phyloP scores from a whole-genome alignment of 1,284 basidiomycete species.

The Cutaneotrichosporon cutaneum region DNA sequence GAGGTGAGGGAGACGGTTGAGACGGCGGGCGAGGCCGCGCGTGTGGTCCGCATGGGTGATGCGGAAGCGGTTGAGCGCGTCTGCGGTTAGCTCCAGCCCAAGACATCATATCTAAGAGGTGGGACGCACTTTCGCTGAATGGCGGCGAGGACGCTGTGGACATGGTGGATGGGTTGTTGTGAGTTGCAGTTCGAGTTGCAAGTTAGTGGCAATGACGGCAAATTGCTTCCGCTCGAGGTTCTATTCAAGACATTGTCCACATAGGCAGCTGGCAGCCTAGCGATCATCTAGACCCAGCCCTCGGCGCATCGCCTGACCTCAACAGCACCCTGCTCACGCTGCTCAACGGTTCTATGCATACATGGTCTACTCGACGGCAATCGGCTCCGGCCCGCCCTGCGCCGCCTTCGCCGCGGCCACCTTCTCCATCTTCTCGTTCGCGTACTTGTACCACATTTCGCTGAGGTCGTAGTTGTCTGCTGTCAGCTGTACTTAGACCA shows the following conservation, averaged over 20 bases:
- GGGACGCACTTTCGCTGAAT: slow-evolving; percentile 32
- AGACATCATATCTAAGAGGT: slow-evolving; percentile 19
- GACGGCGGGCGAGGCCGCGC: slow-evolving; percentile 35
- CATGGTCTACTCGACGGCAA: slow-evolving; percentile 44
- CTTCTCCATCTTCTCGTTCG: slow-evolving; percentile 49
- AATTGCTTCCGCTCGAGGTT: neutral
- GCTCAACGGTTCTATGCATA: slow-evolving; percentile 23
- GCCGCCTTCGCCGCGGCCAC: slow-evolving; percentile 28
- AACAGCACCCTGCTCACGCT: neutral
- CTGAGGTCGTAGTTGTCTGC: slow-evolving; percentile 54
- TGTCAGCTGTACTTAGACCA: neutral
- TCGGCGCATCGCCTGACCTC: neutral
- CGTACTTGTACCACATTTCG: slow-evolving; percentile 54
- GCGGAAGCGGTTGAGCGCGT: slow-evolving; percentile 44
- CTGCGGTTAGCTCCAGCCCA: slow-evolving; percentile 21
- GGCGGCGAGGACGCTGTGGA: slow-evolving; percentile 3
- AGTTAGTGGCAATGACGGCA: neutral
- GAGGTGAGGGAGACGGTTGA: slow-evolving; percentile 33
- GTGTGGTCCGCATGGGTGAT: slow-evolving; percentile 43
- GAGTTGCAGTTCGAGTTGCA: neutral
- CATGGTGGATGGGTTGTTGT: slow-evolving; percentile 5
- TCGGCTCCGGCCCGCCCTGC: slow-evolving; percentile 34
- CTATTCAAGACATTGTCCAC: neutral
- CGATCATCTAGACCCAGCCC: too few species aligned
- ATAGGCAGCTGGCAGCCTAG: too few species aligned